Evolutionary conservation across 331 rosid genomes (phyloP), one percentile per base, ranked within the genome.

Genomic region (Spiraea crenata): DNA sequence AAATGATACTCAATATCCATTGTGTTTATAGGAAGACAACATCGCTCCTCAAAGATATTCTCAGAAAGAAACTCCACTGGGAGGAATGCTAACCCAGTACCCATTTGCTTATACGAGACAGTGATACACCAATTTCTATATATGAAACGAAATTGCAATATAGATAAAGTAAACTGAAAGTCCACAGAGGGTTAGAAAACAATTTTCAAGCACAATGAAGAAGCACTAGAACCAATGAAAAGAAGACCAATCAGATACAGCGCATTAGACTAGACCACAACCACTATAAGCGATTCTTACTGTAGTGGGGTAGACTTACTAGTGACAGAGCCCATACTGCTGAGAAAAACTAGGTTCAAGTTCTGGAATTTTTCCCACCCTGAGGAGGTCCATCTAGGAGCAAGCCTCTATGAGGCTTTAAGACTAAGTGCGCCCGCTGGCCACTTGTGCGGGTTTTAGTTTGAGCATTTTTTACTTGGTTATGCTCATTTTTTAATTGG

Each of bases 41-140:
- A 57, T 31, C 35, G 87, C 75, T 86, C 89, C 98, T 92, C 90
- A 72, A 84, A 80, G 68, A 67, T 7, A 46, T 71, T 40, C 62
- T 51, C 62, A 70, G 40, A 65, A 69, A 19, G 56, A 40, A 74
- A 34, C 47, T 64, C 67, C 57, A 38, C 54, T 47, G 75, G 16
- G 25, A 76, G 64, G 70, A 74, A 12, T 9, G 54, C 45, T 72
- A 71, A 8, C 31, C 38, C 38, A 11, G 55, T 48, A 10, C 41
- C 67, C 45, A 48, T n/a, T 37, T 34, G 45, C 8, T 69, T 40
- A 40, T 40, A 68, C 50, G 45, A 39, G 31, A 25, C 31, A 25
- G 31, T 25, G 31, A 67, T 35, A 13, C 14, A 69, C 40, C 51
- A 52, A n/a, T 9, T 67, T 37, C 31, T 51, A 17, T 7, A 52